Evolutionary conservation across 176 grass and related monocot genomes (phyloP).

Genomic region (Raddia distichophylla): DNA sequence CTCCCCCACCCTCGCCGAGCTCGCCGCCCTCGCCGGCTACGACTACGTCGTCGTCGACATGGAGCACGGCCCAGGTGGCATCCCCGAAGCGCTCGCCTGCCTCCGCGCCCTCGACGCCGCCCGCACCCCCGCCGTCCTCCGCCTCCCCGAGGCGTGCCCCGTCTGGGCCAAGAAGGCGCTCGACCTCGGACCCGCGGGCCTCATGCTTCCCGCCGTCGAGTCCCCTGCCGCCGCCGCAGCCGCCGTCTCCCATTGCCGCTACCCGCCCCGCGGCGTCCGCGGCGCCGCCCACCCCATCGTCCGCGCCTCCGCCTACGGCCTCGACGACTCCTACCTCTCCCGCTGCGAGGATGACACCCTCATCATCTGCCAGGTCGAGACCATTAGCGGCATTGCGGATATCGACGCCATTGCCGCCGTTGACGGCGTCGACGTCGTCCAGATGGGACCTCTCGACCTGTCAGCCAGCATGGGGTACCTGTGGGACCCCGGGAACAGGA

Average conservation of each 20-base stretch:
- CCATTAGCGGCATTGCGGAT: conserved; percentile 50
- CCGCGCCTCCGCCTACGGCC: conserved; percentile 80
- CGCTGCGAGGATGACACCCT: conserved; percentile 86
- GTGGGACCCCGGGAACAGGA: conserved; percentile 91
- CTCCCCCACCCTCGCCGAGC: conserved; percentile 78
- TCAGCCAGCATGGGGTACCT: conserved; percentile 93
- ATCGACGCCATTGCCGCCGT: conserved; percentile 82
- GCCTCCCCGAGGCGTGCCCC: conserved; percentile 67
- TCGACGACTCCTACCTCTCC: conserved; percentile 87
- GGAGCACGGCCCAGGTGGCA: conserved; percentile 88
- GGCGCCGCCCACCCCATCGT: conserved; percentile 87
- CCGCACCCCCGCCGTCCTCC: conserved; percentile 66
- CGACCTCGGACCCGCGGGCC: conserved; percentile 80
- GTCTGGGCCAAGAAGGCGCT: conserved; percentile 93
- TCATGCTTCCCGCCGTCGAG: conserved; percentile 82
- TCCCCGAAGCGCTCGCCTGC: conserved; percentile 77
- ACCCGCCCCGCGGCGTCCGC: conserved; percentile 79
- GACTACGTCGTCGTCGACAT: conserved; percentile 91
- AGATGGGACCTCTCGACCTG: conserved; percentile 85
- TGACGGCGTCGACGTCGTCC: conserved; percentile 85
- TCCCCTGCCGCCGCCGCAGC: conserved; percentile 55
- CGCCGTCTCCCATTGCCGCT: conserved; percentile 65
- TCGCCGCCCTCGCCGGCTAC: conserved; percentile 83
- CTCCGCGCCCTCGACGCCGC: conserved; percentile 84
- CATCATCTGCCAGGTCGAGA: conserved; percentile 88